Percentiles rank a stretch among this genome's conserved stretches.
Evolutionary conservation across 441 rosid species (phyloP).

Genomic region (Adansonia gregorii): DNA sequence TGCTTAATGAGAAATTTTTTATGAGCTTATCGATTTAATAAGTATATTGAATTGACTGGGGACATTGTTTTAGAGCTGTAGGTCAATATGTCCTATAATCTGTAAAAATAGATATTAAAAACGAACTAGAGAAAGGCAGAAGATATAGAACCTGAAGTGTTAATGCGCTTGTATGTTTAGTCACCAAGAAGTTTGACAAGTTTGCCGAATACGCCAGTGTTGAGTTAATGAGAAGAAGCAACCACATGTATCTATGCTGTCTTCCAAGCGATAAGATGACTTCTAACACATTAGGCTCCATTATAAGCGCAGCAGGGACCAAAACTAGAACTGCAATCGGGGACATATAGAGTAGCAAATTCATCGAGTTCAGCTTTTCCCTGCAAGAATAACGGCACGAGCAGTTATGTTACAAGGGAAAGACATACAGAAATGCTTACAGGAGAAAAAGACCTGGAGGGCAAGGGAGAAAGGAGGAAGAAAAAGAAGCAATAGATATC

Average conservation of each 20-base stretch:
- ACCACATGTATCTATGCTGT: conserved; percentile 73
- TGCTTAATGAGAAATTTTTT: background rate
- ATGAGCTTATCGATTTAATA: background rate
- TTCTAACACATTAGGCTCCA: conserved; percentile 81
- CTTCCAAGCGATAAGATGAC: conserved; percentile 57
- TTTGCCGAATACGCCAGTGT: conserved; percentile 86
- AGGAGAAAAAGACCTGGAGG: background rate
- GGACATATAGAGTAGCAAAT: conserved; percentile 88
- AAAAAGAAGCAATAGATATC: background rate
- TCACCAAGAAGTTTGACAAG: conserved; percentile 90
- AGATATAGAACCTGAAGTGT: conserved; percentile 77
- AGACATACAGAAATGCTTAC: background rate
- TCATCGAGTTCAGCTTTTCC: conserved; percentile 94
- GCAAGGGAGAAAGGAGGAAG: background rate
- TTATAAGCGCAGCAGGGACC: conserved; percentile 65
- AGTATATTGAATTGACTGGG: background rate
- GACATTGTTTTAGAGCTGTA: background rate
- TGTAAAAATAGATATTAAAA: background rate
- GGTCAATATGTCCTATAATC: background rate
- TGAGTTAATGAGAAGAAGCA: conserved; percentile 73
- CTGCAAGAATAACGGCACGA: conserved; percentile 45
- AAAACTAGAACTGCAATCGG: conserved; percentile 81
- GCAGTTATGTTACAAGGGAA: background rate
- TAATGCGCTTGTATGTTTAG: conserved; percentile 89
- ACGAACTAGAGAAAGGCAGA: conserved; percentile 16